Percentiles rank a stretch among this genome's conserved stretches.
Conservation (phyloP, 306 rosid species). For the Cotoneaster glaucophyllus region DNA sequence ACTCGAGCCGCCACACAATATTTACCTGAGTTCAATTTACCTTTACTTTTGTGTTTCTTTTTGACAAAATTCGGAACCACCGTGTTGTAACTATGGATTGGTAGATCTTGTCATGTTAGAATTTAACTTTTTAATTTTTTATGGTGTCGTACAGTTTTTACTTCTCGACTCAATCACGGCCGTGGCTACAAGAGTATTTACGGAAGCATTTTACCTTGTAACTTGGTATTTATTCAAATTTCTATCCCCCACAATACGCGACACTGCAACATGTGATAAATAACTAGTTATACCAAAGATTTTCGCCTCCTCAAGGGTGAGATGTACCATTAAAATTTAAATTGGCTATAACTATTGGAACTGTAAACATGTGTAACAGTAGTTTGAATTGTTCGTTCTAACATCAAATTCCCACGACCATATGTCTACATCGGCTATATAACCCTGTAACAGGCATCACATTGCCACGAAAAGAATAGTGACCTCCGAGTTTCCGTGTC, state of each 20-base stretch:
- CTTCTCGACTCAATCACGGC: background rate
- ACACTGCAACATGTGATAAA: background rate
- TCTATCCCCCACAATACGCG: background rate
- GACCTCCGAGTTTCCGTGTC: background rate
- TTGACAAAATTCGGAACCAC: background rate
- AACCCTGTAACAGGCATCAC: background rate
- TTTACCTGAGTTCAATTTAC: background rate
- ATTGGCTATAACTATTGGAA: too few relatives aligned
- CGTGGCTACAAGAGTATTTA: too few relatives aligned
- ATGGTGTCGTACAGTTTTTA: too few relatives aligned
- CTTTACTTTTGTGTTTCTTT: too few relatives aligned
- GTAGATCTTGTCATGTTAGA: background rate
- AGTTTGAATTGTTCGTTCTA: background rate
- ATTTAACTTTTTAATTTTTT: too few relatives aligned
- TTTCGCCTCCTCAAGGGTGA: background rate
- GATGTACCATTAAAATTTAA: too few relatives aligned
- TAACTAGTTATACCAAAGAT: background rate
- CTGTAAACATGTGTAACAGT: too few relatives aligned
- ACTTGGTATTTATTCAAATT: too few relatives aligned
- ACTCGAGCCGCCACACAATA: background rate
- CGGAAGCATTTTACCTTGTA: too few relatives aligned
- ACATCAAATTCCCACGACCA: background rate
- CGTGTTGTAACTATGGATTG: background rate
- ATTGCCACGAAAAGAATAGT: constrained; percentile 6
- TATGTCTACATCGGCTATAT: too few relatives aligned